Conservation (phyloP, 768 basidiomycete species). For the Collybia sp. region DNA sequence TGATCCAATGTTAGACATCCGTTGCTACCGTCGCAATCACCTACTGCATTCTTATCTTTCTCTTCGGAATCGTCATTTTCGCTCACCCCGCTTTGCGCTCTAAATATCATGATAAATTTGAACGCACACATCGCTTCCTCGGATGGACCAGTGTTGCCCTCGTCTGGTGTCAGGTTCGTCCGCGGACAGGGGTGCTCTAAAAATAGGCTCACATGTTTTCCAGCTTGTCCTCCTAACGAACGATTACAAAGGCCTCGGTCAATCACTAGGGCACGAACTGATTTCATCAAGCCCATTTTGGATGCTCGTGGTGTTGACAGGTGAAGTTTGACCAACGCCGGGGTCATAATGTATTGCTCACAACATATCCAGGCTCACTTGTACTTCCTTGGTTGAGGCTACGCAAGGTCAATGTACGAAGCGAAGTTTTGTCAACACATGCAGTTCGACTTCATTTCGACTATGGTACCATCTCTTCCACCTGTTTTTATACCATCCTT, state of each 20-base stretch:
- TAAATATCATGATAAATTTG: conserved; percentile 48
- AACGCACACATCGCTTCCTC: conserved; percentile 49
- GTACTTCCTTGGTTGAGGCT: conserved; percentile 58
- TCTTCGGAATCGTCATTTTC: conserved; percentile 44
- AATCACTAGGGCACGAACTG: conserved; percentile 38
- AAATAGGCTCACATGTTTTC: not conserved
- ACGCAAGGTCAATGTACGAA: conserved; percentile 47
- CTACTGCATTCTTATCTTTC: conserved; percentile 43
- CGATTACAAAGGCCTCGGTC: conserved; percentile 37
- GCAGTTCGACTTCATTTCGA: conserved; percentile 57
- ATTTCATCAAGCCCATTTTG: conserved; percentile 46
- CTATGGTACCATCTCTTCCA: conserved; percentile 34
- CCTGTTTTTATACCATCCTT: not conserved
- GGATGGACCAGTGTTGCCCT: conserved; percentile 51
- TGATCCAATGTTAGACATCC: conserved; percentile 27
- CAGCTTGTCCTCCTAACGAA: conserved; percentile 48
- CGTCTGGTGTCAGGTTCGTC: conserved; percentile 27
- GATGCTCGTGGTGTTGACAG: conserved; percentile 48
- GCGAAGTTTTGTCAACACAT: conserved; percentile 50
- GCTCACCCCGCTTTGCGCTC: conserved; percentile 46
- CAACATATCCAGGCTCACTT: conserved; percentile 33
- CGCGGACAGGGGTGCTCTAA: no score
- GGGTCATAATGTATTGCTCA: not conserved
- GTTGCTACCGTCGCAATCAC: conserved; percentile 44
- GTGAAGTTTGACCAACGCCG: conserved; percentile 13